Evolutionary conservation across 176 grass and related monocot genomes (phyloP), one percentile per base, ranked within the genome.

Genomic region (Bothriochloa decipiens): DNA sequence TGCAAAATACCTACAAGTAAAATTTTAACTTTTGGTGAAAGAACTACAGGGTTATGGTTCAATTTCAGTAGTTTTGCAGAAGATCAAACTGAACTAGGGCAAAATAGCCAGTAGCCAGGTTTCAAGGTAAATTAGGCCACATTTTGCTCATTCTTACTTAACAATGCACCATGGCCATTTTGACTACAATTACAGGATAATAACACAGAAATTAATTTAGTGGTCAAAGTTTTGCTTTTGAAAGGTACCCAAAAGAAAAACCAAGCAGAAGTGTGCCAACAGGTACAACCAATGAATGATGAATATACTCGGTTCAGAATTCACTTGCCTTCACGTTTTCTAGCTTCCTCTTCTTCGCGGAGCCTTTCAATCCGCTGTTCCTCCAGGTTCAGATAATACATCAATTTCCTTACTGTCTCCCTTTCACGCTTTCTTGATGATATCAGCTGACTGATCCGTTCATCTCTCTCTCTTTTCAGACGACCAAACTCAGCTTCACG

Each of bases 291-390:
- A 75, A 20, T 3, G 1, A 74, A 81, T 23, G 27, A 67, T 18
- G 74, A 53, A 17, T 18, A 0, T 29, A 29, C 26, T 17, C 68
- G 53, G 41, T 29, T 29, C 15, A 79, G 5, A 85, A 16, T 74
- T 26, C 9, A 69, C 84, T 85, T 89, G 52, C 96, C 91, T 92
- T 99, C 93, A 63, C 10, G 91, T 74, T 96, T 96, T 69, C 76
- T 91, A 39, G 91, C 90, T 89, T 96, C 96, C 81, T 92, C 91
- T 71, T 99, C 93, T 84, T 96, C 89, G 28, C 79, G 89, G 3
- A 57, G 37, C 65, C 63, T 90, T 55, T 85, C 49, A 13, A 94
- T 57, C 12, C 93, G 78, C 68, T 99, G 87, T 82, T 99, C 91
- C 81, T 99, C 96, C 64, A 87, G 13, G 76, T 88, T 92, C 18